Evolutionary conservation across 1,284 basidiomycete genomes (phyloP), one percentile per base, ranked within the genome.

Genomic region (Sporisorium exsertum): DNA sequence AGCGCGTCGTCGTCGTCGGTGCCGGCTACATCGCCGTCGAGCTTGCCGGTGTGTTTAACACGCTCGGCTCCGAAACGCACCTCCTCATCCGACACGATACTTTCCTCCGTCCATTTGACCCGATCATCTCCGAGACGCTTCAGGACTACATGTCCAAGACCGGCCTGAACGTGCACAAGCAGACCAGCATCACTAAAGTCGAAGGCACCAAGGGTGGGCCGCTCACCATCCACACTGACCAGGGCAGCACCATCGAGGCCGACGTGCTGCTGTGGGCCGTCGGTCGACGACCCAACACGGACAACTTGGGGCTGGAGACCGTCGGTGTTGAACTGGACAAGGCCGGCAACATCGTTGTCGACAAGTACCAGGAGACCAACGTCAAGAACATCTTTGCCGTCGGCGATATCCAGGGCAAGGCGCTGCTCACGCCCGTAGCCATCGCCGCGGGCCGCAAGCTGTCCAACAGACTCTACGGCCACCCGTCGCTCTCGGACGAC

Each of bases 1-100:
- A 92, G 87, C 91, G 94, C 63, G 95, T 97, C 33, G 95, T 92
- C 2, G 92, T 99, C 66, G 91, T 97, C 43, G 96, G 96, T 55
- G 96, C 96, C 20, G 96, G 96, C 5, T 99, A 99, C 87, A 99
- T 99, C 81, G 94, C 94, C 24, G 93, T 98, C 76, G 96, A 99
- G 72, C 73, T 87, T 12, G 84, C 83, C 12, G 82, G 81, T 51
- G 79, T 86, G 33, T 78, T 86, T 59, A 71, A 83, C 64, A 75
- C 80, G 26, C 83, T 86, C 13, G 81, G 82, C 27, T 77, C 78
- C n/a, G 94, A 98, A 87, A 96, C 95, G 22, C 94, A 97, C 85
- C 87, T 98, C 72, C 86, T 97, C 83, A 97, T 97, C 81, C 92
- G 96, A 64, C 89, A 92, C 68, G 93, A 98, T 61, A 92, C 90